Evolutionary conservation across 2,329 filamentous ascomycete species (phyloP).

Genomic region (Sarocladiaceae sp.): DNA sequence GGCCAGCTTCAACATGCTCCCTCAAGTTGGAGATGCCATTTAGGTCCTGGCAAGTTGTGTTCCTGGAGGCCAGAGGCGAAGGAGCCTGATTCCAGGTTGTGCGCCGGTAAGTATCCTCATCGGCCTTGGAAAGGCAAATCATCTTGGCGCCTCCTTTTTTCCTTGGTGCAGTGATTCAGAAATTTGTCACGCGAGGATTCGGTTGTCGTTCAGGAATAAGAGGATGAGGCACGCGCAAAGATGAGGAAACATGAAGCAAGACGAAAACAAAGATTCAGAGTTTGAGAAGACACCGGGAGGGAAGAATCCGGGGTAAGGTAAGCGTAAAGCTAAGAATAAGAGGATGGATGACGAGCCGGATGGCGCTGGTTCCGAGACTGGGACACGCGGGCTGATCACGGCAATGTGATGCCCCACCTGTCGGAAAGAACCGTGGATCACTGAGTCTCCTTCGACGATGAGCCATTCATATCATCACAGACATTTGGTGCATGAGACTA

Average conservation of each 20-base stretch:
- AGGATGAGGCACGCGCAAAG: not conserved
- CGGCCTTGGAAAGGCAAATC: conserved; percentile 53
- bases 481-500: too few species aligned
- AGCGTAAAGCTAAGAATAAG: conserved; percentile 1
- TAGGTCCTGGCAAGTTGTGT: conserved; percentile 51
- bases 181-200: too few species aligned
- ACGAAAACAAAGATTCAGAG: too few species aligned
- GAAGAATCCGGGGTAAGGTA: conserved; percentile 8
- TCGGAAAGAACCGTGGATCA: conserved; percentile 7
- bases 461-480: too few species aligned
- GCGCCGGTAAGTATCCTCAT: conserved; percentile 43
- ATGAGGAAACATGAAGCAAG: too few species aligned
- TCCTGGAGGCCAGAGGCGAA: conserved; percentile 39
- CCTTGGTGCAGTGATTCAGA: too few species aligned
- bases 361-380: not conserved
- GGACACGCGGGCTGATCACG: conserved; percentile 4
- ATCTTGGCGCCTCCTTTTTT: conserved; percentile 25
- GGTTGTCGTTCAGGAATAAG: too few species aligned
- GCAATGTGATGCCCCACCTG: not conserved
- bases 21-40: conserved; percentile 51
- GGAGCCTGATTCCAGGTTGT: conserved; percentile 52
- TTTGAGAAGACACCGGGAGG: not conserved
- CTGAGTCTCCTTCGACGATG: not conserved
- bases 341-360: not conserved
- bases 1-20: conserved; percentile 32